Evolutionary conservation across 192 early-diverging fungal genomes (phyloP).

Genomic region (Entomortierella beljakovae): DNA sequence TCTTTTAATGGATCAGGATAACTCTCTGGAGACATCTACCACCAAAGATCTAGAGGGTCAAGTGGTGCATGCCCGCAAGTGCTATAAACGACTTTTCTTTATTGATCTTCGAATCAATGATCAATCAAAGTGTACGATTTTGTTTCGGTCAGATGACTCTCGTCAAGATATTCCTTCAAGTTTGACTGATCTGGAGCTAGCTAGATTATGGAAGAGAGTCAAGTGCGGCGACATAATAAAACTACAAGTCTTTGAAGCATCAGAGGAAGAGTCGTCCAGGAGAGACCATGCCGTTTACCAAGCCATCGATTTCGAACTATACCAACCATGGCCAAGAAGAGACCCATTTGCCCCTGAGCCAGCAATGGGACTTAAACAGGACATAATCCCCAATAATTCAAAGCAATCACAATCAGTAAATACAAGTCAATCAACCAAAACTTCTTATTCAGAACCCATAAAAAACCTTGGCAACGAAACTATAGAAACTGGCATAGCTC

Average conservation of each 20-base stretch:
- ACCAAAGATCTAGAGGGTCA: too few relatives aligned
- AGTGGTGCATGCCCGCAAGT: slow-evolving; percentile 45
- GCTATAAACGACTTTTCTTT: slow-evolving; percentile 44
- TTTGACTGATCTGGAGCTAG: slow-evolving; percentile 18
- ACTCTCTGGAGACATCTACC: too few relatives aligned
- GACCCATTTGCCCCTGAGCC: slow-evolving; percentile 38
- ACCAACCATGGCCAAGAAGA: slow-evolving; percentile 33
- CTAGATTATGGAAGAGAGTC: slow-evolving; percentile 26
- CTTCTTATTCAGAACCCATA: not conserved
- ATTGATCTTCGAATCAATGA: slow-evolving; percentile 44
- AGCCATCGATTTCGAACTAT: slow-evolving; percentile 24
- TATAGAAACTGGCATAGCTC: not conserved
- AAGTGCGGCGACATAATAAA: slow-evolving; percentile 27
- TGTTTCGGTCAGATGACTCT: slow-evolving; percentile 59
- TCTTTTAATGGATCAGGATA: not conserved
- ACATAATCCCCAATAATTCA: not conserved
- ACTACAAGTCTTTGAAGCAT: slow-evolving; percentile 17
- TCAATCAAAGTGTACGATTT: slow-evolving; percentile 39
- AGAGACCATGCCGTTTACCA: slow-evolving; percentile 41
- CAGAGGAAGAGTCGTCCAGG: slow-evolving; percentile 19
- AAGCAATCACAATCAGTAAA: not conserved
- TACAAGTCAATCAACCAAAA: not conserved
- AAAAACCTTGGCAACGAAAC: not conserved
- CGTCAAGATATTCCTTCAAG: slow-evolving; percentile 12
- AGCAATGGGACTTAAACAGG: slow-evolving; percentile 30